Percentiles rank a stretch among this genome's conserved stretches.
Conservation (phyloP, 768 basidiomycete species). For the Strobilomyces echinocephalus region DNA sequence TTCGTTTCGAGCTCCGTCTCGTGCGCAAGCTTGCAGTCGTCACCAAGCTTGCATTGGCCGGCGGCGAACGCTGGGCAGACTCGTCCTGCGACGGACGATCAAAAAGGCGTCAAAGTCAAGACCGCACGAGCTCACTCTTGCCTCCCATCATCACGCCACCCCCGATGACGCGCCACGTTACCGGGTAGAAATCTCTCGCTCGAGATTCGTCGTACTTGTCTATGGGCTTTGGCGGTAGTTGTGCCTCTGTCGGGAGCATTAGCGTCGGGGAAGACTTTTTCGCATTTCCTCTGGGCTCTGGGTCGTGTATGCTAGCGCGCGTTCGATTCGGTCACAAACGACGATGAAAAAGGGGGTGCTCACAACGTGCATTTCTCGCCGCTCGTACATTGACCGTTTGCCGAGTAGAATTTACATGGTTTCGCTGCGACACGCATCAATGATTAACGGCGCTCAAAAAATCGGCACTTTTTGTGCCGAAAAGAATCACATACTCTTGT, state of each 20-base stretch:
- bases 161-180: constrained; percentile 74
- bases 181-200: constrained; percentile 53
- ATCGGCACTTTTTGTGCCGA: neutral
- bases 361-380: constrained; percentile 59
- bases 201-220: constrained; percentile 33
- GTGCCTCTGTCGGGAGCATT: constrained; percentile 3
- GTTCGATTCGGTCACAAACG: neutral
- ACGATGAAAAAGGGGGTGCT: constrained; percentile 19
- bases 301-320: constrained; percentile 43
- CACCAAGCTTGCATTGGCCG: constrained; percentile 25
- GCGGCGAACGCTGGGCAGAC: constrained; percentile 21
- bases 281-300: constrained; percentile 1
- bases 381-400: constrained; percentile 45
- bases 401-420: constrained; percentile 52
- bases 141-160: constrained; percentile 69
- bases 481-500: constrained; percentile 25
- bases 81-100: constrained; percentile 16
- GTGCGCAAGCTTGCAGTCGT: constrained; percentile 29
- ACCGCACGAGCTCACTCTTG: constrained; percentile 12
- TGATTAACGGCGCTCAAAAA: neutral
- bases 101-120: neutral
- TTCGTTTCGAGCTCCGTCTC: constrained; percentile 22
- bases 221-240: constrained; percentile 27
- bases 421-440: constrained; percentile 39
- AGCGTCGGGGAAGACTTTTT: neutral